Evolutionary conservation across 768 basidiomycete genomes (phyloP).

Genomic region (Lactarius evosmus): DNA sequence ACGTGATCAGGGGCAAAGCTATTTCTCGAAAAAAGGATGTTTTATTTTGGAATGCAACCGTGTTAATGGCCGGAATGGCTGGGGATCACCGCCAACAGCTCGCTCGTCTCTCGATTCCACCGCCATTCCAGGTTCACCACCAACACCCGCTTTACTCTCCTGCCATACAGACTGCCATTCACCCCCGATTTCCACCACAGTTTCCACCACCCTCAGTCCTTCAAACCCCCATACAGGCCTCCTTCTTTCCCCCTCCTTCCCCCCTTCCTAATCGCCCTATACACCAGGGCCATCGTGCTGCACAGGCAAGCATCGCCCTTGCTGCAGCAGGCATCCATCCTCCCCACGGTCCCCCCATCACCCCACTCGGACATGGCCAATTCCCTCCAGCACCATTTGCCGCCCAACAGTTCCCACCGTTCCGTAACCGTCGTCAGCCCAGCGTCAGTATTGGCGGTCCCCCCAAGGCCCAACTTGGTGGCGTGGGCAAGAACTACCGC

Average conservation of each 20-base stretch:
- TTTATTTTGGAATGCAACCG: no score
- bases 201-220: conserved; percentile 47
- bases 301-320: conserved; percentile 58
- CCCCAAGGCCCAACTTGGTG: conserved; percentile 82
- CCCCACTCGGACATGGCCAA: conserved; percentile 58
- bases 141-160: conserved; percentile 61
- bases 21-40: no score
- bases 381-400: conserved; percentile 50
- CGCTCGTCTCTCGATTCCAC: conserved; percentile 56
- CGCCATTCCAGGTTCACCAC: conserved; percentile 54
- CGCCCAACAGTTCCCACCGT: conserved; percentile 36
- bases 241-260: conserved; percentile 52
- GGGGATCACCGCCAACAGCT: conserved; percentile 49
- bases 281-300: conserved; percentile 46
- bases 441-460: conserved; percentile 77
- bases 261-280: conserved; percentile 50
- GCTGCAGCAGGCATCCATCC: conserved; percentile 58
- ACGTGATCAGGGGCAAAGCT: not conserved
- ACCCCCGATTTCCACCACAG: conserved; percentile 54
- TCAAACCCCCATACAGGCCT: conserved; percentile 73
- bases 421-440: conserved; percentile 59
- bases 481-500: conserved; percentile 72
- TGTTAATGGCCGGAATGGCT: no score
- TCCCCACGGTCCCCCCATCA: conserved; percentile 52
- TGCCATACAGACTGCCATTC: conserved; percentile 56